Conservation (phyloP, 139 green algal genomes). For the Closterium sp. region DNA sequence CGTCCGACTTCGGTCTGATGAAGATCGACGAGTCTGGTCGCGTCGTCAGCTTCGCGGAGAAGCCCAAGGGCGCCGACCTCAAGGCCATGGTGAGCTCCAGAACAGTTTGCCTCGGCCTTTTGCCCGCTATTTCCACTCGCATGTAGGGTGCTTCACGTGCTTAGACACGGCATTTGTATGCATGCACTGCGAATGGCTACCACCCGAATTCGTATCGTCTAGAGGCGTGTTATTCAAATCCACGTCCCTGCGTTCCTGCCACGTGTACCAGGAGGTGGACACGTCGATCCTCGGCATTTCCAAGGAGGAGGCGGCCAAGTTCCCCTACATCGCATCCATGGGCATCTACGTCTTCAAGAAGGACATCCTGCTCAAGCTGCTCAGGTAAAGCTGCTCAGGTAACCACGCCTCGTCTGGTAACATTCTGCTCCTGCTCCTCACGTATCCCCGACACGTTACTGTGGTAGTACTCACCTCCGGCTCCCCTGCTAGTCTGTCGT, state of each 20-base stretch:
- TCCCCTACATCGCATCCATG: constrained; percentile 98
- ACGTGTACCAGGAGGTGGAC: constrained; percentile 69
- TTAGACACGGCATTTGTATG: background rate
- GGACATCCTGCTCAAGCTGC: constrained; percentile 75
- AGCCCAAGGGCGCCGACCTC: constrained; percentile 93
- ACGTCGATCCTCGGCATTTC: constrained; percentile 81
- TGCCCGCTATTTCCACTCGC: too few species aligned
- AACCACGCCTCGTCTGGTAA: too few species aligned
- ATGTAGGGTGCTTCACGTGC: too few species aligned
- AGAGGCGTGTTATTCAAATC: too few species aligned
- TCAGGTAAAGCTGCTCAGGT: constrained; percentile 12
- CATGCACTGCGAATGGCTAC: too few species aligned
- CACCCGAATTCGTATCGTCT: too few species aligned
- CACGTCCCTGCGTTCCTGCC: too few species aligned
- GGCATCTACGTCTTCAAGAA: constrained; percentile 99
- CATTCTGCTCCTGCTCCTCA: background rate
- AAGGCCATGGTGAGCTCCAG: constrained; percentile 69
- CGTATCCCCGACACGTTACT: too few species aligned
- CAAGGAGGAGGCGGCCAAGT: constrained; percentile 58
- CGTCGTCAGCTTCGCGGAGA: constrained; percentile 82
- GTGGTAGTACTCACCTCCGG: too few species aligned
- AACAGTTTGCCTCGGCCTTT: background rate
- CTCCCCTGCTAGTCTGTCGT: too few species aligned
- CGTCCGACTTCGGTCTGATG: constrained; percentile 61
- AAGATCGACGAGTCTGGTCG: constrained; percentile 77